Percentiles rank a stretch among this genome's conserved stretches.
Evolutionary conservation across 768 basidiomycete species (phyloP).

Genomic region (Panellus pusillus): DNA sequence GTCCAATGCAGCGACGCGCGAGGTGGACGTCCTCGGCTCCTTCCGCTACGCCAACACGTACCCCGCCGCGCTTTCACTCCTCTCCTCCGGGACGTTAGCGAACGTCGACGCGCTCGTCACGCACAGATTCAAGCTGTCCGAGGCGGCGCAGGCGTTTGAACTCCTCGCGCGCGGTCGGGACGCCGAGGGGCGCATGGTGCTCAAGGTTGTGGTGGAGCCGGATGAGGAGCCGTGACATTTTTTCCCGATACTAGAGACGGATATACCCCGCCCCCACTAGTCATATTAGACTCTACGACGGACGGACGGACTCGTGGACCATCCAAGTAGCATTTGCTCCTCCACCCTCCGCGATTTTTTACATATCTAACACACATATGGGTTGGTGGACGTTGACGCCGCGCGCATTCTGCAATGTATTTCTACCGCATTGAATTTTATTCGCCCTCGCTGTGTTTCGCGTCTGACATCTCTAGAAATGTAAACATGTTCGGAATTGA

Average conservation of each 20-base stretch:
- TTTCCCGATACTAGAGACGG: too few relatives aligned
- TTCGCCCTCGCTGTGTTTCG: too few relatives aligned
- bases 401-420: slow-evolving; percentile 6
- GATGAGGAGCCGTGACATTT: neutral
- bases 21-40: slow-evolving; percentile 90
- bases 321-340: neutral
- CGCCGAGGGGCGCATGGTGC: slow-evolving; percentile 75
- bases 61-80: slow-evolving; percentile 76
- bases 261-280: neutral
- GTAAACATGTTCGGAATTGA: too few relatives aligned
- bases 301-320: neutral
- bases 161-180: slow-evolving; percentile 76
- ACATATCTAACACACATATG: neutral
- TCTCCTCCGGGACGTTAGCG: slow-evolving; percentile 64
- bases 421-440: slow-evolving; percentile 12
- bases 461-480: too few relatives aligned
- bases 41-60: slow-evolving; percentile 94
- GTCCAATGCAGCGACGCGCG: slow-evolving; percentile 77
- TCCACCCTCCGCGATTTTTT: neutral
- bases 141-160: slow-evolving; percentile 78
- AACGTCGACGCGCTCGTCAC: slow-evolving; percentile 76
- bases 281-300: slow-evolving; percentile 5
- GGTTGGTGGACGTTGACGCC: too few relatives aligned
- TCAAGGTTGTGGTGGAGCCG: slow-evolving; percentile 83
- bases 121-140: slow-evolving; percentile 67